phyloP scores from a whole-genome alignment of 352 stramenopile species.

The Pythium vanterpoolii region DNA sequence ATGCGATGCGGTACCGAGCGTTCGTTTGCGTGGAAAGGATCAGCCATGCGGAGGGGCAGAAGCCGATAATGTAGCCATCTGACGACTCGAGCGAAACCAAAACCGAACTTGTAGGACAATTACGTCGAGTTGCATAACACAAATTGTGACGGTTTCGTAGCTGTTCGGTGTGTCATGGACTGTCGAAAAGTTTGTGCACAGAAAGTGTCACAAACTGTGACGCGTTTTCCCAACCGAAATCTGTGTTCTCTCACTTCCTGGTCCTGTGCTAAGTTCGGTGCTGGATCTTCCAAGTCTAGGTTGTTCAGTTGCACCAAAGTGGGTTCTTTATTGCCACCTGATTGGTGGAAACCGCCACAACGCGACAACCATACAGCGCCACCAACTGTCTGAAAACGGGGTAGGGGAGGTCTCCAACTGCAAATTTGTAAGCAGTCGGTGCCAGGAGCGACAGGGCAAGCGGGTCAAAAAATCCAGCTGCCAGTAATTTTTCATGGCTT shows the following conservation, averaged over 20 bases:
- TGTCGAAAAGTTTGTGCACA: too few species aligned
- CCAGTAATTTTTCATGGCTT: conserved; percentile 7
- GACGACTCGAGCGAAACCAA: background rate
- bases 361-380: background rate
- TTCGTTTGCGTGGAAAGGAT: conserved; percentile 2
- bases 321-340: conserved; percentile 20
- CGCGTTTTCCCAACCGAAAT: background rate
- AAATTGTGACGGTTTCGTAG: background rate
- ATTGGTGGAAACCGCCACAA: conserved; percentile 22
- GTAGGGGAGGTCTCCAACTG: conserved; percentile 6
- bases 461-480: conserved; percentile 20
- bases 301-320: background rate
- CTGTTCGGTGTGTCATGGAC: background rate
- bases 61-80: conserved; percentile 13
- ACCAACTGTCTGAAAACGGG: conserved; percentile 20
- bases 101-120: conserved; percentile 8
- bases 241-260: background rate
- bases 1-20: background rate
- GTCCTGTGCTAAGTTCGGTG: conserved; percentile 16
- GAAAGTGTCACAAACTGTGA: background rate
- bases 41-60: background rate
- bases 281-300: conserved; percentile 9
- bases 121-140: background rate
- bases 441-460: conserved; percentile 19
- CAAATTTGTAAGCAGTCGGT: conserved; percentile 23